A percentile compares a stretch with the other conserved stretches of the same genome.
Conservation (phyloP, 177 flowering plant genomes). For the Tripterygium wilfordii region DNA sequence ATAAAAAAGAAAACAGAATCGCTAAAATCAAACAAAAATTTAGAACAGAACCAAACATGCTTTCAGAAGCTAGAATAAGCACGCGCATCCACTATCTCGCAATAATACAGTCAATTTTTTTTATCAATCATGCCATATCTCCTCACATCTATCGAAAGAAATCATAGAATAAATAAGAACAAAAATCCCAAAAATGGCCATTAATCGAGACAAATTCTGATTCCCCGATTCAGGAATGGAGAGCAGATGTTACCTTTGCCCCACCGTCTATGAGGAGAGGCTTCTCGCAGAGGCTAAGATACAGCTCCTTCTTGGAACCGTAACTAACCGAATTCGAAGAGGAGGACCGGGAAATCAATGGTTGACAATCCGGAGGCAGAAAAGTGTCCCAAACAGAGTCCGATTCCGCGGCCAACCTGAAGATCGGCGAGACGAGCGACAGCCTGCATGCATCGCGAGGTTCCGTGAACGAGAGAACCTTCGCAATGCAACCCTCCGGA, state of each 20-base stretch:
- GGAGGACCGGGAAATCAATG: conserved; percentile 4
- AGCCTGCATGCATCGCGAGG: conserved; percentile 24
- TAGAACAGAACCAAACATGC: too few species aligned
- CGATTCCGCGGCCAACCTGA: conserved; percentile 22
- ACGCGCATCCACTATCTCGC: too few species aligned
- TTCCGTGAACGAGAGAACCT: conserved; percentile 16
- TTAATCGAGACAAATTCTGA: neutral
- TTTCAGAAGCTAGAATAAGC: too few species aligned
- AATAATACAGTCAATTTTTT: neutral
- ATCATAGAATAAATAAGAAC: neutral
- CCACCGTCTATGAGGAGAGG: conserved; percentile 26
- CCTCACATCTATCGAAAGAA: too few species aligned
- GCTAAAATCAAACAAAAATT: too few species aligned
- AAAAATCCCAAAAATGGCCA: neutral
- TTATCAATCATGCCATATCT: too few species aligned
- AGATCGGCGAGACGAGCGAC: conserved; percentile 14
- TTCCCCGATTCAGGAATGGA: neutral
- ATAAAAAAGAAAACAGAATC: too few species aligned
- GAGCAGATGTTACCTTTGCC: conserved; percentile 13
- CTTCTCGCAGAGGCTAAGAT: conserved; percentile 13
- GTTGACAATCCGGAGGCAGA: conserved; percentile 21
- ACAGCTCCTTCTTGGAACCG: conserved; percentile 23
- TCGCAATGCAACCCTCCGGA: conserved; percentile 24
- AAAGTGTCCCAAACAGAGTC: conserved; percentile 29
- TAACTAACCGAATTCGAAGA: neutral